Evolutionary conservation across 179 eudicot genomes (phyloP).

Genomic region (Pouteria campechiana): DNA sequence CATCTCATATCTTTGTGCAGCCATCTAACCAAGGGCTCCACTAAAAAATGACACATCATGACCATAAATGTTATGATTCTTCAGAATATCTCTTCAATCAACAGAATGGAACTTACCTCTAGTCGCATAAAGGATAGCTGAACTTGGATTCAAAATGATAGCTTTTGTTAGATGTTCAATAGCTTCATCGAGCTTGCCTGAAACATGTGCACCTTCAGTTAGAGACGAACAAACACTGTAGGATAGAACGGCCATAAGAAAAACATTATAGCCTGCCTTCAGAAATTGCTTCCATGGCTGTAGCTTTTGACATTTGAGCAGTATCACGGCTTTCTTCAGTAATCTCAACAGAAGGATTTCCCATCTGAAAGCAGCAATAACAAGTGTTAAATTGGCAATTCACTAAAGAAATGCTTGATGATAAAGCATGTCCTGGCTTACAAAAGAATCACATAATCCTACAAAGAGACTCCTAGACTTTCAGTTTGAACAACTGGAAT

Average conservation of each 20-base stretch:
- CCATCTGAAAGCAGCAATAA: conserved; percentile 56
- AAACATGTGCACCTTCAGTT: neutral
- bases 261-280: conserved; percentile 36
- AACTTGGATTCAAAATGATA: conserved; percentile 59
- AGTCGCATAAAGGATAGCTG: conserved; percentile 65
- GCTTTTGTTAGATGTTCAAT: conserved; percentile 66
- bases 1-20: no score
- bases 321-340: conserved; percentile 65
- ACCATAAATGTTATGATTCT: neutral
- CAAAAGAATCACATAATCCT: no score
- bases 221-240: neutral
- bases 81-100: no score
- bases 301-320: conserved; percentile 48
- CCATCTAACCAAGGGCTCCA: no score
- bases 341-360: conserved; percentile 61
- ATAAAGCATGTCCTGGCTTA: no score
- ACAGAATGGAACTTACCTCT: conserved; percentile 36
- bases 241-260: neutral
- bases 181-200: conserved; percentile 67
- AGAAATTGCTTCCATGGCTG: conserved; percentile 53
- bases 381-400: no score
- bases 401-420: no score
- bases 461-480: no score
- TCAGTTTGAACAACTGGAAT: no score
- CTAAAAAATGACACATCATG: neutral